Base-by-base conservation (phyloP, 2,329 filamentous ascomycete species). In the Ceratocystis variospora region DNA sequence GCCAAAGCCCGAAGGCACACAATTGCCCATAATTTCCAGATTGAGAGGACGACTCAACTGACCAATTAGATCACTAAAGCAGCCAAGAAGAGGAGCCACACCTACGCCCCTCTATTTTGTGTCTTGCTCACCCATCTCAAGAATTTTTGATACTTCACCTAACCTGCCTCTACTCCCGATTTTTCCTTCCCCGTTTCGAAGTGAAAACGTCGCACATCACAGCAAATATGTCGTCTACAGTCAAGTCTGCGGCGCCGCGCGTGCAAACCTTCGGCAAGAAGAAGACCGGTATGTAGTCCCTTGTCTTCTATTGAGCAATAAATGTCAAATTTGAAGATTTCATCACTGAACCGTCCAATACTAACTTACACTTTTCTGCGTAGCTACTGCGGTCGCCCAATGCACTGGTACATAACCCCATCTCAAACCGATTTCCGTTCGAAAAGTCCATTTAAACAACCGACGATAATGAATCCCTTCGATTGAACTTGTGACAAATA, bases 261-360 rank as follows among this genome's bases (percentile, higher is more conserved):
- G 88, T 91, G 76, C 91, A 96, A 86, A 96, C 91, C 89, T 96
- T 97, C 89, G 92, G 92, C 87, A 96, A 96, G 88, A 92, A 92
- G 86, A 90, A 89, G 85, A 91, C 86, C 77, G 90, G 68, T 67
- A 68, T 68, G 67, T 57, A 44, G 50, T 31, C 22, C 33, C 19
- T 31, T 41, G 19, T 62, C 33, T 62, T 57, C 45, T 25, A 44
- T 55, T 25, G 28, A 55, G 37, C n/a, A 25, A 53, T 53, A 15
- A 8, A 62, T 48, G 19, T 28, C 41, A 7, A 31, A 48, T 48
- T 45, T 41, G 46, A 15, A 57, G 50, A 44, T 25, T 50, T 19
- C 17, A 17, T 15, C 15, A 22, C 41, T 41, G 25, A 46, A 46
- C 28, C 33, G n/a, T 50, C 37, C 17, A 50, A 57, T 37, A 25